phyloP scores from a whole-genome alignment of 1,284 basidiomycete species.

The Trichosporon faecale region DNA sequence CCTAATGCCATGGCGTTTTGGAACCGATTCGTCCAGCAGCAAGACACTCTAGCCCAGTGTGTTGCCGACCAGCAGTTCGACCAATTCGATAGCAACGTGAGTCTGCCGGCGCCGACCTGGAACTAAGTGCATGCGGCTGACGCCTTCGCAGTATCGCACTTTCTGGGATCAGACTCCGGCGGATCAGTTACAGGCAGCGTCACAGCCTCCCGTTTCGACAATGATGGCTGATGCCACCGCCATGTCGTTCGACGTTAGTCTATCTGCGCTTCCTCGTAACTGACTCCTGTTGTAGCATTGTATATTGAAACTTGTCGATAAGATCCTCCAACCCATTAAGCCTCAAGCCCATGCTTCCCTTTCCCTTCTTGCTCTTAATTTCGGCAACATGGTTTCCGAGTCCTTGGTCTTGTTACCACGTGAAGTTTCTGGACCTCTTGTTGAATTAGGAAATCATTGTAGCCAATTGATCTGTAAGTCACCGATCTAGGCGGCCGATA shows the following conservation, averaged over 20 bases:
- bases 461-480: slow-evolving; percentile 33
- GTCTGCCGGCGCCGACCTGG: slow-evolving; percentile 13
- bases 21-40: slow-evolving; percentile 38
- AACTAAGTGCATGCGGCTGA: slow-evolving; percentile 14
- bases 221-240: slow-evolving; percentile 23
- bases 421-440: slow-evolving; percentile 32
- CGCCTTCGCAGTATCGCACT: slow-evolving; percentile 29
- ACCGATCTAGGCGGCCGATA: neutral
- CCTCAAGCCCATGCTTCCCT: slow-evolving; percentile 25
- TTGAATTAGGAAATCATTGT: slow-evolving; percentile 35
- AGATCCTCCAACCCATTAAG: slow-evolving; percentile 28
- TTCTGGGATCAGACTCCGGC: slow-evolving; percentile 36
- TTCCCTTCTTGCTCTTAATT: slow-evolving; percentile 29
- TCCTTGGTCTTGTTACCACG: slow-evolving; percentile 23
- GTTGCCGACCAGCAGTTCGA: slow-evolving; percentile 34
- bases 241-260: slow-evolving; percentile 21
- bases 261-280: slow-evolving; percentile 8
- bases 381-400: slow-evolving; percentile 38
- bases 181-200: slow-evolving; percentile 23
- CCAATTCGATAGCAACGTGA: slow-evolving; percentile 38
- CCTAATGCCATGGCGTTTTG: slow-evolving; percentile 29
- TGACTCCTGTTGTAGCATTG: slow-evolving; percentile 29
- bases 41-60: slow-evolving; percentile 26
- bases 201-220: slow-evolving; percentile 24
- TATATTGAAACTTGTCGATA: slow-evolving; percentile 31